Evolutionary conservation across 305 asterid species (phyloP).

Genomic region (Ilex paraguariensis): DNA sequence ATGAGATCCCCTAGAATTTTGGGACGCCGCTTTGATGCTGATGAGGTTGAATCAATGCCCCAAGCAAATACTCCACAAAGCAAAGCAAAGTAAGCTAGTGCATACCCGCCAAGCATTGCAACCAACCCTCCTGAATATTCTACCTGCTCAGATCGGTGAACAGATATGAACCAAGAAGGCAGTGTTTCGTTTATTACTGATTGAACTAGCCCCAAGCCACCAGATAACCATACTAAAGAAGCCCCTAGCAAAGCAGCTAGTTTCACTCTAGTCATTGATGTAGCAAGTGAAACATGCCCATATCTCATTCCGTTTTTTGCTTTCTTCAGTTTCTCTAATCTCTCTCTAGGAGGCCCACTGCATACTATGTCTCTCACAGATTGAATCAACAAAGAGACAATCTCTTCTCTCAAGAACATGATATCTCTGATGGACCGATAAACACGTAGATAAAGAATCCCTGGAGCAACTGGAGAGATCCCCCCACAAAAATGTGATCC

Average conservation of each 20-base stretch:
- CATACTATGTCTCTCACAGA: conserved; percentile 61
- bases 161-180: conserved; percentile 92
- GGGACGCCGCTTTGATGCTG: conserved; percentile 67
- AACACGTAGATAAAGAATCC: conserved; percentile 79
- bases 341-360: conserved; percentile 26
- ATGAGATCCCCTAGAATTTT: conserved; percentile 60
- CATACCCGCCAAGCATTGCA: conserved; percentile 70
- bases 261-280: conserved; percentile 66
- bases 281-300: conserved; percentile 62
- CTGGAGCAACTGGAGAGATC: conserved; percentile 96
- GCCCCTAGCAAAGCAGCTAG: conserved; percentile 89
- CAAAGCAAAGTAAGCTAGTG: conserved; percentile 68
- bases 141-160: conserved; percentile 39
- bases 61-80: conserved; percentile 73
- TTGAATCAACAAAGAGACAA: conserved; percentile 64
- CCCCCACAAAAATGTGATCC: conserved; percentile 88
- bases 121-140: conserved; percentile 36
- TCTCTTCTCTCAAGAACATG: conserved; percentile 85
- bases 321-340: conserved; percentile 26
- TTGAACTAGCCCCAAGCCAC: conserved; percentile 79
- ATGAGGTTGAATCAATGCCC: conserved; percentile 63
- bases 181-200: conserved; percentile 78
- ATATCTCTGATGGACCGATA: conserved; percentile 76
- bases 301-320: conserved; percentile 40
- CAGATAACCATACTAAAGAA: conserved; percentile 67